Evolutionary conservation across 108 stramenopile species (phyloP), one percentile per base, ranked within the genome.

Genomic region (Chaetoceros tenuissimus): DNA sequence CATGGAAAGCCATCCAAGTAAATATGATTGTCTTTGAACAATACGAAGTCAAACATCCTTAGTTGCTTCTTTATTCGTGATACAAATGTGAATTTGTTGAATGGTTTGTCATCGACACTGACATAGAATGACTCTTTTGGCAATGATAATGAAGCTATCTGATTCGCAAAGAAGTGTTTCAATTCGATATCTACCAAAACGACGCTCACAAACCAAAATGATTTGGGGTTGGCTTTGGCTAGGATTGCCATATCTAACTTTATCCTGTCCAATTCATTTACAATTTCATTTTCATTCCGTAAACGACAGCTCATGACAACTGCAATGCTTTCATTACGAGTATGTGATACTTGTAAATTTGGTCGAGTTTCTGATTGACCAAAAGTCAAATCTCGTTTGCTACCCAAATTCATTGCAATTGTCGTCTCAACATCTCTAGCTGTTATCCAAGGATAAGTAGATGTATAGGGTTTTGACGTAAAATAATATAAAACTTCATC

Each of bases 21-120:
- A 28, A 34, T 28, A 30, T 55, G 30, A 27, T 55, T 55, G 20
- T 55, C 54, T 27, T 55, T 55, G 30, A 55, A n/a, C 2, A 55
- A n/a, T 31, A 55, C 26, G 30, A 55, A 34, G 54, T 55, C 54
- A 55, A 34, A 55, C 0, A 34, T 31, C 2, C n/a, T 28, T 30
- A 7, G 30, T 28, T 23, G 30, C 1, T 10, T 17, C n/a, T 34
- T 34, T 17, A 34, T 31, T 55, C n/a, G n/a, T 40, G 5, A 13
- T 34, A 40, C 30, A 20, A 55, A 55, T 34, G 34, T 10, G 18
- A 55, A 55, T 2, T 55, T 55, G 31, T 40, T 55, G 31, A 40
- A 34, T 7, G 30, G 19, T 16, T 34, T 17, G 2, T 29, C 17
- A 3, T 55, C 13, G 8, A 40, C 34, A 40, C 34, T 10, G 13